phyloP scores from a whole-genome alignment of 768 basidiomycete species.

The Termitomyces sp. region DNA sequence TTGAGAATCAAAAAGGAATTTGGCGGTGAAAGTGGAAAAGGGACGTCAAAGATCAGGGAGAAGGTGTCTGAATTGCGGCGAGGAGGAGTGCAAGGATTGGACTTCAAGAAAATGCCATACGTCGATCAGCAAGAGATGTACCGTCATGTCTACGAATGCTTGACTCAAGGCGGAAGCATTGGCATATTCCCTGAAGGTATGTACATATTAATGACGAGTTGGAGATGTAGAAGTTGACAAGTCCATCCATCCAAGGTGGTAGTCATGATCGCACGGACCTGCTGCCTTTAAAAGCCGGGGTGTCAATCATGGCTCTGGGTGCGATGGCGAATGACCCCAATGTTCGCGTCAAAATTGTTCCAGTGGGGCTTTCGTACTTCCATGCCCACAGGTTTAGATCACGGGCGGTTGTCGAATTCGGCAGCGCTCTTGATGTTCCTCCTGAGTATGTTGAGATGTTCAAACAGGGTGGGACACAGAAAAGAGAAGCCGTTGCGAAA shows the following conservation, averaged over 20 bases:
- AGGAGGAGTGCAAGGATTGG: conserved; percentile 57
- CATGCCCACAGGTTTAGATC: conserved; percentile 89
- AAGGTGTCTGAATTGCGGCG: conserved; percentile 56
- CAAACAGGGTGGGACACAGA: conserved; percentile 81
- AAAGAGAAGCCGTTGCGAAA: conserved; percentile 86
- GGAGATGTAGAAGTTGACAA: conserved; percentile 4
- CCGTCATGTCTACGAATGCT: conserved; percentile 81
- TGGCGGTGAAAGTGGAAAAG: conserved; percentile 75
- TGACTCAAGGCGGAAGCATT: conserved; percentile 85
- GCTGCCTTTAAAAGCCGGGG: conserved; percentile 95
- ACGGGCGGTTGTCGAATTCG: conserved; percentile 96
- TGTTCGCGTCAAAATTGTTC: conserved; percentile 87
- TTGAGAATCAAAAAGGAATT: conserved; percentile 85
- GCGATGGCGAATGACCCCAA: conserved; percentile 92
- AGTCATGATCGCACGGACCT: conserved; percentile 97
- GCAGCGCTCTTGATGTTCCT: conserved; percentile 90
- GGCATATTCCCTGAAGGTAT: conserved; percentile 98
- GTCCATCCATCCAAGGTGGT: conserved; percentile 57
- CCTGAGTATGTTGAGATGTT: conserved; percentile 84
- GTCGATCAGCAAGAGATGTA: conserved; percentile 97
- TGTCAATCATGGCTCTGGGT: conserved; percentile 96
- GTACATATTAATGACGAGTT: conserved; percentile 2
- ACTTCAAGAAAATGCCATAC: conserved; percentile 82
- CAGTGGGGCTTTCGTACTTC: conserved; percentile 75
- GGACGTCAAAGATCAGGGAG: conserved; percentile 63